A percentile compares a stretch with the other conserved stretches of the same genome.
phyloP scores from a whole-genome alignment of 2,329 filamentous ascomycete genomes.

The Chrysosporium queenslandicum region DNA sequence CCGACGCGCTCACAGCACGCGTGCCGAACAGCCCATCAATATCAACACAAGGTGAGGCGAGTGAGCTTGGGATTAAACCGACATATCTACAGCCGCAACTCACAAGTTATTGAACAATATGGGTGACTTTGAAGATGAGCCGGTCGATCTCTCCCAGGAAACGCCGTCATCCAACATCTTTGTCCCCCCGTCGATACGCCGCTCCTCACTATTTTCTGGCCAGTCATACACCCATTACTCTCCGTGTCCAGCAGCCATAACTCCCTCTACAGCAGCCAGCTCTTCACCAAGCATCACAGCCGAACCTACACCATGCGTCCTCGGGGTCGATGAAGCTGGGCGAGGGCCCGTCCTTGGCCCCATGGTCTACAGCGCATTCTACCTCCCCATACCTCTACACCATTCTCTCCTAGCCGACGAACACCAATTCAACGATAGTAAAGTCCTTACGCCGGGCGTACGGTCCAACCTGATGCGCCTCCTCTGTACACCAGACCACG shows the following conservation, averaged over 20 bases:
- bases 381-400: slow-evolving; percentile 54
- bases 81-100: background rate
- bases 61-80: background rate
- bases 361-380: slow-evolving; percentile 62
- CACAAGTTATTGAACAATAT: slow-evolving; percentile 19
- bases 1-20: background rate
- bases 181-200: slow-evolving; percentile 60
- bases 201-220: slow-evolving; percentile 49
- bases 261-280: slow-evolving; percentile 31
- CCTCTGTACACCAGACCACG: slow-evolving; percentile 56
- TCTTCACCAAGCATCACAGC: slow-evolving; percentile 24
- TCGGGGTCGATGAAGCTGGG: slow-evolving; percentile 90
- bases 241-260: slow-evolving; percentile 53
- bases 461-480: slow-evolving; percentile 61
- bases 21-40: background rate
- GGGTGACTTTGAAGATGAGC: slow-evolving; percentile 23
- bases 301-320: slow-evolving; percentile 53
- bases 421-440: slow-evolving; percentile 91
- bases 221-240: slow-evolving; percentile 64
- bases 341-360: slow-evolving; percentile 81
- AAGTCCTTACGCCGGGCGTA: slow-evolving; percentile 72
- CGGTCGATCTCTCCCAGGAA: slow-evolving; percentile 25
- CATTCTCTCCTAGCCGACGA: slow-evolving; percentile 64
- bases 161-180: slow-evolving; percentile 38
- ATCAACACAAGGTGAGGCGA: background rate